phyloP scores from a whole-genome alignment of 768 basidiomycete genomes.

The Leucocoprinus birnbaumii region DNA sequence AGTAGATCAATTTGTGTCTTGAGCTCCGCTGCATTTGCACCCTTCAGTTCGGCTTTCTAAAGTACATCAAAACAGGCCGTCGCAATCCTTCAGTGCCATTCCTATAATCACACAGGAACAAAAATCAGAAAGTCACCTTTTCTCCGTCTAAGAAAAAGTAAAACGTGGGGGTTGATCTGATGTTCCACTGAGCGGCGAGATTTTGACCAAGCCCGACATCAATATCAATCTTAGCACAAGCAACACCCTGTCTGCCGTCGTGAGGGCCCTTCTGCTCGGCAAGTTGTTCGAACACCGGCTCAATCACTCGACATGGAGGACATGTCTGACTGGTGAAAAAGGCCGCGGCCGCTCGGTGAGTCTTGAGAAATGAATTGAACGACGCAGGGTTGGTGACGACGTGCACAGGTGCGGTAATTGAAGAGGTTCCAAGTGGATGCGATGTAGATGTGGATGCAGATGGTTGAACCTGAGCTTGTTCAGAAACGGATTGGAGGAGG shows the following conservation, averaged over 20 bases:
- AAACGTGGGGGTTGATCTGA: slow-evolving; percentile 85
- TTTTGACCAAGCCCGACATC: slow-evolving; percentile 59
- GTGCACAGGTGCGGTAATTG: slow-evolving; percentile 59
- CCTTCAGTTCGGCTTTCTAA: slow-evolving; percentile 70
- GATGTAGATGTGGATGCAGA: slow-evolving; percentile 16
- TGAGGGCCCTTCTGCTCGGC: slow-evolving; percentile 58
- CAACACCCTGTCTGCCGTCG: slow-evolving; percentile 45
- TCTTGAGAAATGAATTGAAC: slow-evolving; percentile 60
- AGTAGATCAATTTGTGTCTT: slow-evolving; percentile 72
- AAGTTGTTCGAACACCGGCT: slow-evolving; percentile 78
- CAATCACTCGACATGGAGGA: slow-evolving; percentile 79
- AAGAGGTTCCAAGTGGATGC: slow-evolving; percentile 7
- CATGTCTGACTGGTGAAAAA: slow-evolving; percentile 81
- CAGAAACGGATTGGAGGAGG: slow-evolving; percentile 54
- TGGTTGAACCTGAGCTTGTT: slow-evolving; percentile 39
- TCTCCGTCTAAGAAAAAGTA: slow-evolving; percentile 79
- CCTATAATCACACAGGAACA: not conserved
- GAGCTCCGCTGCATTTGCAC: slow-evolving; percentile 67
- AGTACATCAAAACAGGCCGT: not conserved
- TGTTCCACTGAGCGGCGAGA: slow-evolving; percentile 60
- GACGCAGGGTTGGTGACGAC: slow-evolving; percentile 73
- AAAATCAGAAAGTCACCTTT: slow-evolving; percentile 43
- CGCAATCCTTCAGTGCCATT: not conserved
- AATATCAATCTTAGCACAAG: slow-evolving; percentile 85
- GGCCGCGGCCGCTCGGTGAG: slow-evolving; percentile 71